Evolutionary conservation across 352 stramenopile genomes (phyloP).

Genomic region (Blastocystis sp.): DNA sequence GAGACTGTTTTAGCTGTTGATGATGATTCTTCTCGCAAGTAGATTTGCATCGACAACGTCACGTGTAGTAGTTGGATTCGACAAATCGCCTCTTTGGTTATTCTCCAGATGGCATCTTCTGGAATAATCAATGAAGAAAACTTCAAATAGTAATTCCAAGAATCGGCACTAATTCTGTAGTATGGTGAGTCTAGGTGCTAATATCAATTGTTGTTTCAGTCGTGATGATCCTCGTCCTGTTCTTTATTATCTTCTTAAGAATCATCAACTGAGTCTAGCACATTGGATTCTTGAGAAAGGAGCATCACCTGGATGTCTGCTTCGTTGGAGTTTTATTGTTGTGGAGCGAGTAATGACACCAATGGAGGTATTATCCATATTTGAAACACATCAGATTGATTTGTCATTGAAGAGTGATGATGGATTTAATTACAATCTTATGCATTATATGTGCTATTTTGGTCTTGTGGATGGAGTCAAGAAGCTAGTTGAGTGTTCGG

Average conservation of each 20-base stretch:
- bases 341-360: neutral
- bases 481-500: neutral
- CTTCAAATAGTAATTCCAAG: slow-evolving; percentile 1
- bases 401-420: slow-evolving; percentile 31
- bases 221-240: slow-evolving; percentile 10
- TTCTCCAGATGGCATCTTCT: slow-evolving; percentile 42
- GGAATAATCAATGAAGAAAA: neutral
- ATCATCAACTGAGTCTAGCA: neutral
- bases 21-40: slow-evolving; percentile 28
- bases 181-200: slow-evolving; percentile 22
- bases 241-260: slow-evolving; percentile 22
- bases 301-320: neutral
- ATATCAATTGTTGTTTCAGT: slow-evolving; percentile 42
- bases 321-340: slow-evolving; percentile 54
- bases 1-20: slow-evolving; percentile 33
- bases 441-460: slow-evolving; percentile 60
- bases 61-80: slow-evolving; percentile 26
- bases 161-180: neutral
- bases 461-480: slow-evolving; percentile 10
- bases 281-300: slow-evolving; percentile 5
- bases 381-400: slow-evolving; percentile 14
- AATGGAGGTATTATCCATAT: neutral
- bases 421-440: slow-evolving; percentile 41
- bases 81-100: slow-evolving; percentile 12
- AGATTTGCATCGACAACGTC: neutral